These are phyloP conservation scores for Xylaria sp. DNA, from an alignment of 495 filamentous ascomycete genomes.

Conservation along the genomic window DNA sequence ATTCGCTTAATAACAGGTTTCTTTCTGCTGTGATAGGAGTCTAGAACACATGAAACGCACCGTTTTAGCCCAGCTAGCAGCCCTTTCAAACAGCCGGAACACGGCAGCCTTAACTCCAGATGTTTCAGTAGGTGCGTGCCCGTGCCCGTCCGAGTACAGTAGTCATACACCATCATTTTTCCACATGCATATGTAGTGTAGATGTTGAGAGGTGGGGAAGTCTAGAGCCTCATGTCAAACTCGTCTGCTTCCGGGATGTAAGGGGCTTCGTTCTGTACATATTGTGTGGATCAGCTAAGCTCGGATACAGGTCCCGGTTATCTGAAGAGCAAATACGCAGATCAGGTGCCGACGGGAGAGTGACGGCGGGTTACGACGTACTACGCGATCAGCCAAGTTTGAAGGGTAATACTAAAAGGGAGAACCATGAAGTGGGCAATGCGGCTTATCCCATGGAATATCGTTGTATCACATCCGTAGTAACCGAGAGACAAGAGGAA, in stretches of 20 bases:
- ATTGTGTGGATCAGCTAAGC: constrained; percentile 18
- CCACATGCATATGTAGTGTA: constrained; percentile 22
- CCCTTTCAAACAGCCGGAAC: constrained; percentile 2
- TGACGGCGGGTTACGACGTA: neutral
- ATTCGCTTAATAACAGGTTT: constrained; percentile 21
- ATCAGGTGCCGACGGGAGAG: constrained; percentile 19
- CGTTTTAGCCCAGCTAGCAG: neutral
- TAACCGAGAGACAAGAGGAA: constrained; percentile 12
- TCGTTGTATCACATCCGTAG: neutral
- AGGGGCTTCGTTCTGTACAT: neutral
- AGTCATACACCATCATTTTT: constrained; percentile 2
- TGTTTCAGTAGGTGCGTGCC: constrained; percentile 20
- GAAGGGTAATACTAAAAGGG: neutral
- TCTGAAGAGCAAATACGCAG: constrained; percentile 1
- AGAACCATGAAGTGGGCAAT: constrained; percentile 1
- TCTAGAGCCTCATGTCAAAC: constrained; percentile 21
- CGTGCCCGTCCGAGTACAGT: constrained; percentile 1
- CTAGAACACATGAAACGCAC: constrained; percentile 20
- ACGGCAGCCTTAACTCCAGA: constrained; percentile 13
- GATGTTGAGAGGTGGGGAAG: constrained; percentile 16
- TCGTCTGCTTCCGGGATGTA: constrained; percentile 1
- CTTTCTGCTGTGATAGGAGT: neutral
- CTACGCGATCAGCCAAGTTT: neutral
- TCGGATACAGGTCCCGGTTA: neutral
- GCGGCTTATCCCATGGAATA: neutral